Conservation (phyloP, 257 asterid genomes). For the Prunella vulgaris region DNA sequence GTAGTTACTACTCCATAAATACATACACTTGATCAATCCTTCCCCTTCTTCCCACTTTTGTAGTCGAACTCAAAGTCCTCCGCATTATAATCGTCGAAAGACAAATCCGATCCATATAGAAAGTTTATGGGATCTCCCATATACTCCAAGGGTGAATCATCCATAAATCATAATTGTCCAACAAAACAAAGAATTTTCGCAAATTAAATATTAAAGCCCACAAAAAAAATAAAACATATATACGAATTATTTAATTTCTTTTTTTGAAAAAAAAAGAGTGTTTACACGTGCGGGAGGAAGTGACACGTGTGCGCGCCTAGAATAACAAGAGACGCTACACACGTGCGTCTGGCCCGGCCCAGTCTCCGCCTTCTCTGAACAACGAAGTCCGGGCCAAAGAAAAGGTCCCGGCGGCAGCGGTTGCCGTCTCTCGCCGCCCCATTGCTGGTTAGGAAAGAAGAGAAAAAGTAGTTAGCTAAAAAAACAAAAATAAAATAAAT, state of each 20-base stretch:
- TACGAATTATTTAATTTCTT: background rate
- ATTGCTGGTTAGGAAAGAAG: slow-evolving; percentile 8
- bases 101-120: too few species aligned
- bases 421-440: background rate
- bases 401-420: slow-evolving; percentile 25
- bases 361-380: slow-evolving; percentile 41
- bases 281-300: slow-evolving; percentile 45
- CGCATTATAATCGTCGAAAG: too few species aligned
- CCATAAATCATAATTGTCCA: too few species aligned
- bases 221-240: background rate
- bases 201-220: background rate
- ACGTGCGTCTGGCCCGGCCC: slow-evolving; percentile 50
- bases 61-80: too few species aligned
- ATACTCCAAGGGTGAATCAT: too few species aligned
- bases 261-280: too few species aligned
- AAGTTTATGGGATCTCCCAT: too few species aligned
- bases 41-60: too few species aligned
- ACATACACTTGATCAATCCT: too few species aligned
- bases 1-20: too few species aligned
- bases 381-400: slow-evolving; percentile 34
- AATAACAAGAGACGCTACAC: slow-evolving; percentile 29
- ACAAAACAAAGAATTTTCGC: background rate
- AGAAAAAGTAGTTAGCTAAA: too few species aligned
- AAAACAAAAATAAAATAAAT: too few species aligned
- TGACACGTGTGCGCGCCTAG: slow-evolving; percentile 37